Evolutionary conservation across 805 yeast genomes (phyloP), one percentile per base, ranked within the genome.

Genomic region (Henningerozyma blattae): DNA sequence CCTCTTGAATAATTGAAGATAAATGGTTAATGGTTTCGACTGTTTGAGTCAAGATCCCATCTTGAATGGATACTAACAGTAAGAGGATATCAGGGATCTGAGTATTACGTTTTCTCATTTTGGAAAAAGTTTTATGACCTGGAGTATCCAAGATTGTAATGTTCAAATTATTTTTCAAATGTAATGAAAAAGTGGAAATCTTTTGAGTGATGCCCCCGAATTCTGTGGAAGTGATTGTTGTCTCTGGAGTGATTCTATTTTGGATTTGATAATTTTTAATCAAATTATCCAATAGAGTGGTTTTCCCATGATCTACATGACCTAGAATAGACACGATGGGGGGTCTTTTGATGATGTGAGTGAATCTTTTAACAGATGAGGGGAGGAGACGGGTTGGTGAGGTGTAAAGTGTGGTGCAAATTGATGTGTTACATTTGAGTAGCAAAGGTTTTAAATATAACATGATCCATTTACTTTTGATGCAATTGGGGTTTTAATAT

Each of bases 281-380:
- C 47, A 91, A 62, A 48, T 75, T 73, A 55, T 91, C 98, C 35
- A 91, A 67, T 39, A 91, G 77, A 0, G 98, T 89, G 2, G 98
- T 91, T 54, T 91, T 91, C 2, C 98, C 98, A 52, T 91, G 98
- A 57, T 91, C 98, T 20, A 91, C 98, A 56, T 91, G 98, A 3
- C 98, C 98, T 97, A 91, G 91, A 34, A 91, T 83, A 0, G 98
- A 87, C 4, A 91, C 96, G 17, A 91, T 79, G 0, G 98, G 98
- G 0, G 98, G 86, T 43, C 97, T 64, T 12, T 12, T 15, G 24
- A 20, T 20, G 24, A 8, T 20, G n/a, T n/a, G n/a, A n/a, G n/a
- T n/a, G n/a, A n/a, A n/a, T n/a, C n/a, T n/a, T n/a, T n/a, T n/a
- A n/a, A n/a, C n/a, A n/a, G n/a, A n/a, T n/a, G n/a, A n/a, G n/a